These are phyloP conservation scores for Aegilops longissima DNA, from an alignment of 176 grass and related monocot species.

Conservation along the genomic window DNA sequence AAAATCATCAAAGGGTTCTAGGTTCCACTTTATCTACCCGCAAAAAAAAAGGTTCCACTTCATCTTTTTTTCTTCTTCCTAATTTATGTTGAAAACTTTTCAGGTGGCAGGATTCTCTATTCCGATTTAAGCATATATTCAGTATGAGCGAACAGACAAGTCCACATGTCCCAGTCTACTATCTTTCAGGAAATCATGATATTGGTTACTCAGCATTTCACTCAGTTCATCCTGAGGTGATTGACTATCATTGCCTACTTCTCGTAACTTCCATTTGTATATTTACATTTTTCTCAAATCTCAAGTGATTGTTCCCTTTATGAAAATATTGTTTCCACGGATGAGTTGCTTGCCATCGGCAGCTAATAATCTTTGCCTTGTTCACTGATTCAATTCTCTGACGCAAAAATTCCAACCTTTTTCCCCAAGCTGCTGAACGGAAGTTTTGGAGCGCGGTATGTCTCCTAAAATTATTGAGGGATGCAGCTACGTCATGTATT, in stretches of 20 bases:
- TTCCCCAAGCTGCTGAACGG: neutral
- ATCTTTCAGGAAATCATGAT: constrained; percentile 98
- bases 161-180: constrained; percentile 61
- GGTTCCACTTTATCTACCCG: neutral
- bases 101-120: constrained; percentile 90
- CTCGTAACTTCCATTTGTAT: neutral
- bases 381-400: neutral
- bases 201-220: constrained; percentile 79
- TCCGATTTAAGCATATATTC: constrained; percentile 93
- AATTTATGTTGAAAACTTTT: constrained; percentile 34
- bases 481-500: neutral
- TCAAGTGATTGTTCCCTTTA: neutral
- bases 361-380: neutral
- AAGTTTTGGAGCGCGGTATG: neutral
- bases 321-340: neutral
- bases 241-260: neutral
- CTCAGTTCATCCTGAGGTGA: constrained; percentile 71
- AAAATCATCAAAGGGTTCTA: constrained; percentile 26
- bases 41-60: neutral
- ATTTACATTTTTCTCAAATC: constrained; percentile 21
- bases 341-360: neutral
- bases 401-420: neutral
- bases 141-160: constrained; percentile 64
- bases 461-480: neutral
- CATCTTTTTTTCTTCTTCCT: neutral